Evolutionary conservation across 2,329 filamentous ascomycete species (phyloP).

Genomic region (Zymoseptoria crescenta): DNA sequence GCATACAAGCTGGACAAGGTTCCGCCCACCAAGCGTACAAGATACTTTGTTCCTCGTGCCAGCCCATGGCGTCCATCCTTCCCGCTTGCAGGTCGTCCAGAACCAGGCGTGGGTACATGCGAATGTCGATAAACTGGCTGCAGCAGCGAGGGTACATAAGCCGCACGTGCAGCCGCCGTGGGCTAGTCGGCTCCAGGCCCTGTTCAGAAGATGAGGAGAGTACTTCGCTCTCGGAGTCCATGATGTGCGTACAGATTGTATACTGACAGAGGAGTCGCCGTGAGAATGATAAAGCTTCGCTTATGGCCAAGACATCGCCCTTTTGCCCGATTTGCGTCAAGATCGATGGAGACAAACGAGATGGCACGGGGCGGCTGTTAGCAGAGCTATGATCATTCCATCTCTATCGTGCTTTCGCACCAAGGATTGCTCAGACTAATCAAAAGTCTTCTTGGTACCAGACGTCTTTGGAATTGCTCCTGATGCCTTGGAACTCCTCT

Average conservation of each 20-base stretch:
- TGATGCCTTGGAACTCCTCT: slow-evolving; percentile 50
- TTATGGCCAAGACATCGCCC: not conserved
- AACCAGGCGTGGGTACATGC: slow-evolving; percentile 4
- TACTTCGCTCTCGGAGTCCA: slow-evolving; percentile 1
- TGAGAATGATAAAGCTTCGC: not conserved
- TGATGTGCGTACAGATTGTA: not conserved
- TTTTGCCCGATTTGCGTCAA: not conserved
- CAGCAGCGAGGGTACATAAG: slow-evolving; percentile 11
- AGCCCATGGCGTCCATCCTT: slow-evolving; percentile 9
- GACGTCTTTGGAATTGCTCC: slow-evolving; percentile 70
- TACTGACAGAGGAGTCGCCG: not conserved
- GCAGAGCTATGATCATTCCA: not conserved
- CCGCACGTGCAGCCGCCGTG: slow-evolving; percentile 4
- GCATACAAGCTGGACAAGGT: slow-evolving; percentile 4
- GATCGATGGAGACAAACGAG: not conserved
- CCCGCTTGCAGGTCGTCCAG: slow-evolving; percentile 5
- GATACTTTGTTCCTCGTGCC: slow-evolving; percentile 6
- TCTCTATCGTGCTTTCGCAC: slow-evolving; percentile 2
- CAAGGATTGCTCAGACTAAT: slow-evolving; percentile 37
- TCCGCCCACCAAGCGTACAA: slow-evolving; percentile 3
- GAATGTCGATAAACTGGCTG: slow-evolving; percentile 3
- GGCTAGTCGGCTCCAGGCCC: not conserved
- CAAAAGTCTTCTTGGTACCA: slow-evolving; percentile 78
- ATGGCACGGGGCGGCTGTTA: not conserved
- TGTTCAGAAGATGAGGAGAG: not conserved